phyloP scores from a whole-genome alignment of 2,329 filamentous ascomycete species.

The Xylariaceae sp. region DNA sequence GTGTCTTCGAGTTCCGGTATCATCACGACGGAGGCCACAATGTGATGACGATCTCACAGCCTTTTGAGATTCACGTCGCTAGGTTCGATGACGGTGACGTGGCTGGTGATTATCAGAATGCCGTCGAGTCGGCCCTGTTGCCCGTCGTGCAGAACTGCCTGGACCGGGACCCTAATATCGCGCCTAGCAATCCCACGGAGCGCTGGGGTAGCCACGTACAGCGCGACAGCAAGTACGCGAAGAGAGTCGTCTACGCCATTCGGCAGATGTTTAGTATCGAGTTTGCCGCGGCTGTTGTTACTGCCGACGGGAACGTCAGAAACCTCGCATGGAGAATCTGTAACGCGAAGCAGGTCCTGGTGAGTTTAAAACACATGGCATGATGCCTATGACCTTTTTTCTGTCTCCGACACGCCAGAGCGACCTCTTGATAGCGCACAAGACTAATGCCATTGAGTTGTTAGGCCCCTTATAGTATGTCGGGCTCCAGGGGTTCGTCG shows the following conservation, averaged over 20 bases:
- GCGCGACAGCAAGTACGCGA: conserved; percentile 81
- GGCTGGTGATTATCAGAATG: conserved; percentile 52
- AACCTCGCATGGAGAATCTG: conserved; percentile 93
- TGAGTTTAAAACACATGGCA: conserved; percentile 41
- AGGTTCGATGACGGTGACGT: conserved; percentile 74
- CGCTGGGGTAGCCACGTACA: conserved; percentile 81
- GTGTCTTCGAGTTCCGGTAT: conserved; percentile 94
- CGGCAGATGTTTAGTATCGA: conserved; percentile 97
- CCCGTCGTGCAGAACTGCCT: conserved; percentile 88
- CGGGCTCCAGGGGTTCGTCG: conserved; percentile 54
- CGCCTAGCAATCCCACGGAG: conserved; percentile 72
- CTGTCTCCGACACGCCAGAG: neutral
- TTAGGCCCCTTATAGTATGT: conserved; percentile 68
- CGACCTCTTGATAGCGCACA: neutral
- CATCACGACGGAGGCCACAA: conserved; percentile 90
- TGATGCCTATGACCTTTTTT: neutral
- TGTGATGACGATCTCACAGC: conserved; percentile 88
- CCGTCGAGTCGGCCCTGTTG: conserved; percentile 71
- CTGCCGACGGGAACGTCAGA: conserved; percentile 81
- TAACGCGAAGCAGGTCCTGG: conserved; percentile 91
- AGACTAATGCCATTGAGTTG: conserved; percentile 16
- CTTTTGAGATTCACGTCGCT: conserved; percentile 82
- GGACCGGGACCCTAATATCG: conserved; percentile 85
- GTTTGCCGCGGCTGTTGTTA: conserved; percentile 86
- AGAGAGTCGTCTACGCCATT: conserved; percentile 86